Conservation (phyloP, 1,284 basidiomycete genomes). For the Moesziomyces parantarcticus region DNA sequence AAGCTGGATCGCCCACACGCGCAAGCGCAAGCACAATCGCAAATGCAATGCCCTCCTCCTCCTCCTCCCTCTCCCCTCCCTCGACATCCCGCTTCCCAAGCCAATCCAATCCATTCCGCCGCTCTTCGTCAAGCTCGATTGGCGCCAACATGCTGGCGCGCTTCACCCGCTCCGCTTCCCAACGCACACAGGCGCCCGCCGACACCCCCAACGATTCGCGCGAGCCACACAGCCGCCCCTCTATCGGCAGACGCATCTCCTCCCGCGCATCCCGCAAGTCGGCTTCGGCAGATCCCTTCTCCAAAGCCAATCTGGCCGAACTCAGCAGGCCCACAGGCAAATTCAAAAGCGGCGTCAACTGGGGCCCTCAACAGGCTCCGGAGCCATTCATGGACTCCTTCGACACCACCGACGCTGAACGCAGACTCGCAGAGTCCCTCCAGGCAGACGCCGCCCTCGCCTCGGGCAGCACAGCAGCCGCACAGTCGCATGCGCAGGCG, state of each 20-base stretch:
- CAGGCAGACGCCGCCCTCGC: conserved; percentile 18
- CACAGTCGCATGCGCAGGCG: conserved; percentile 34
- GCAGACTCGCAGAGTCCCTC: conserved; percentile 9
- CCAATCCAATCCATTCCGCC: conserved; percentile 21
- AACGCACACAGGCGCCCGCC: conserved; percentile 3
- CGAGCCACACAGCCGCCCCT: conserved; percentile 13
- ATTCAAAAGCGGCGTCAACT: conserved; percentile 54
- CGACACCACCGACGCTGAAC: conserved; percentile 15
- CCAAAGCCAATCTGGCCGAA: conserved; percentile 37
- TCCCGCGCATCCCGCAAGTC: conserved; percentile 30
- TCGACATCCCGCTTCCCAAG: too few relatives aligned
- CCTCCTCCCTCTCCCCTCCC: background rate
- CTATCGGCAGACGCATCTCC: conserved; percentile 27
- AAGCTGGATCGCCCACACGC: background rate
- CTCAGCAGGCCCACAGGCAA: conserved; percentile 49
- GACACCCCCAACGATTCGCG: background rate
- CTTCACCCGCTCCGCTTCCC: conserved; percentile 19
- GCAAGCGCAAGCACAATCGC: background rate
- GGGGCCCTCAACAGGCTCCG: conserved; percentile 33
- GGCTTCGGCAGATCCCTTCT: conserved; percentile 7
- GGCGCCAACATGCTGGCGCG: conserved; percentile 22
- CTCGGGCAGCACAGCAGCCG: conserved; percentile 53
- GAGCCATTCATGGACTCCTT: conserved; percentile 55
- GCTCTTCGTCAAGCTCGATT: conserved; percentile 19
- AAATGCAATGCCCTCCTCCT: too few relatives aligned